A percentile compares a stretch with the other conserved stretches of the same genome.
Evolutionary conservation across 108 stramenopile genomes (phyloP).

Genomic region (Nitzschia sp.): DNA sequence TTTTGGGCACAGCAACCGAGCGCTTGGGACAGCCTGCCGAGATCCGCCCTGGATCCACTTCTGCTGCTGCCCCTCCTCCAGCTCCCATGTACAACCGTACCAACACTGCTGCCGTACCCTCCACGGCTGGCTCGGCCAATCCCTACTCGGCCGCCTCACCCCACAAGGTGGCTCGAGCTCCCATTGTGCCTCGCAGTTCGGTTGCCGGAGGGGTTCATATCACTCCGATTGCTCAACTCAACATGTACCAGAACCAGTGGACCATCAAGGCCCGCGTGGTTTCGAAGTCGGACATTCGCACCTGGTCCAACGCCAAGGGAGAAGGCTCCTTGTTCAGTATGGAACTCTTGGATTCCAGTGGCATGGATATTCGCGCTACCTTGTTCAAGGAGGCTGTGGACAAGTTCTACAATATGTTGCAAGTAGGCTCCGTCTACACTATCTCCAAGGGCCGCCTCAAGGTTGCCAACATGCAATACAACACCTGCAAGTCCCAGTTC

Average conservation of each 20-base stretch:
- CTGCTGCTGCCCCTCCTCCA: slow-evolving; percentile 13
- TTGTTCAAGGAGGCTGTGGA: slow-evolving; percentile 97
- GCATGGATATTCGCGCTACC: slow-evolving; percentile 90
- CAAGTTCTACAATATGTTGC: slow-evolving; percentile 78
- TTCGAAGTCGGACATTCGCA: slow-evolving; percentile 83
- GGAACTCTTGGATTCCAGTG: slow-evolving; percentile 83
- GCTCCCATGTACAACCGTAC: slow-evolving; percentile 59
- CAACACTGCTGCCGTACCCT: slow-evolving; percentile 28
- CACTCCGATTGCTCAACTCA: slow-evolving; percentile 85
- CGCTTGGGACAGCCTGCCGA: slow-evolving; percentile 71
- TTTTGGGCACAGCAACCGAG: slow-evolving; percentile 34
- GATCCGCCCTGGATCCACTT: slow-evolving; percentile 35
- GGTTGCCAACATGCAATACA: slow-evolving; percentile 93
- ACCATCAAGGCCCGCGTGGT: slow-evolving; percentile 87
- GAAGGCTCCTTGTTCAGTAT: slow-evolving; percentile 88
- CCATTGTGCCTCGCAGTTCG: slow-evolving; percentile 49
- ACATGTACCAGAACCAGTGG: slow-evolving; percentile 96
- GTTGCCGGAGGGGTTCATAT: slow-evolving; percentile 51
- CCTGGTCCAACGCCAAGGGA: slow-evolving; percentile 91
- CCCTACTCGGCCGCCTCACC: slow-evolving; percentile 42
- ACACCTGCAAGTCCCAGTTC: slow-evolving; percentile 84
- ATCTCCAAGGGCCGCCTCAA: slow-evolving; percentile 90
- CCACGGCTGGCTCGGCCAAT: slow-evolving; percentile 28
- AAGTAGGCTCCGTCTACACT: slow-evolving; percentile 89
- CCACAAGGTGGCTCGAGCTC: slow-evolving; percentile 25